Conservation (phyloP, 2,329 filamentous ascomycete genomes). For the Diaporthe eres region DNA sequence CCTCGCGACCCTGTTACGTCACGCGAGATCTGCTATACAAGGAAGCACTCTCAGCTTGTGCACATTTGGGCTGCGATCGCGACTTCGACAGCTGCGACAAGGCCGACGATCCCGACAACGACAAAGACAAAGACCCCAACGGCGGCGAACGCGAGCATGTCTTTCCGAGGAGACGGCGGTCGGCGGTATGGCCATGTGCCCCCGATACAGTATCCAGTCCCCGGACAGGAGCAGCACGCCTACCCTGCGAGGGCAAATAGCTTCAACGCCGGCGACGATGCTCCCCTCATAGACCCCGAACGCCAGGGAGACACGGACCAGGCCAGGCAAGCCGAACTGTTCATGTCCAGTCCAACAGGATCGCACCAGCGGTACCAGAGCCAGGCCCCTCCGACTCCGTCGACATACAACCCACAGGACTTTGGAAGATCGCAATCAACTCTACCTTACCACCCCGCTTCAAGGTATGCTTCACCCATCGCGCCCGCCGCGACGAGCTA, state of each 20-base stretch:
- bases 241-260: slow-evolving; percentile 72
- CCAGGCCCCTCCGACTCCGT: slow-evolving; percentile 60
- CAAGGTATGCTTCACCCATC: slow-evolving; percentile 54
- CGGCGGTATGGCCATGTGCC: slow-evolving; percentile 77
- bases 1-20: slow-evolving; percentile 33
- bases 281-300: slow-evolving; percentile 62
- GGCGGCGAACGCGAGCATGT: slow-evolving; percentile 62
- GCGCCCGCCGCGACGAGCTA: slow-evolving; percentile 49
- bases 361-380: slow-evolving; percentile 67
- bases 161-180: slow-evolving; percentile 74
- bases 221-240: slow-evolving; percentile 56
- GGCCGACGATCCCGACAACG: no score
- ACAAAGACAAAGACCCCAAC: neutral
- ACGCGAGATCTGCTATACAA: slow-evolving; percentile 6
- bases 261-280: slow-evolving; percentile 84
- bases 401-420: slow-evolving; percentile 79
- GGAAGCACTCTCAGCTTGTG: neutral
- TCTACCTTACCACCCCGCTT: slow-evolving; percentile 63
- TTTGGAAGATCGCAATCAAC: slow-evolving; percentile 71
- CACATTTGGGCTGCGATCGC: neutral
- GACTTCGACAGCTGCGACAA: slow-evolving; percentile 33
- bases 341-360: slow-evolving; percentile 66
- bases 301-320: slow-evolving; percentile 43
- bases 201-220: slow-evolving; percentile 74
- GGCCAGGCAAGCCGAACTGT: slow-evolving; percentile 71